Evolutionary conservation across 768 basidiomycete species (phyloP), one percentile per base, ranked within the genome.

Genomic region (Tricholoma furcatifolium): DNA sequence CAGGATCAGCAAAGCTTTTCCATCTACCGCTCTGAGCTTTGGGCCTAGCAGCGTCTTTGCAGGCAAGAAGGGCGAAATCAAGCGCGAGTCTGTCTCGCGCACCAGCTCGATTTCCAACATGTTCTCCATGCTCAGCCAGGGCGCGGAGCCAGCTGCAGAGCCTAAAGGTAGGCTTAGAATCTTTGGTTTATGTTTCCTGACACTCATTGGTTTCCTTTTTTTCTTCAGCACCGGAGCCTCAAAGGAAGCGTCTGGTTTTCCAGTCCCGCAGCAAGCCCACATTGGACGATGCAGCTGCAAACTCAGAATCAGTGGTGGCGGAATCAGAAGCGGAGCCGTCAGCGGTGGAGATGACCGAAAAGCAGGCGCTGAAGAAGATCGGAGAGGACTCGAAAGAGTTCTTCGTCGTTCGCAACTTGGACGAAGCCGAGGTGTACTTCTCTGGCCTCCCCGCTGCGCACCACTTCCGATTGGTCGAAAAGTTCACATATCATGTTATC

Each of bases 361-460:
- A 71, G 1, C 83, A 84, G 15, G 88, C 84, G 34, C 76, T 79
- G 69, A 82, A 82, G 67, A 90, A 87, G 77, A 87, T 96, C 60
- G 77, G 74, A 12, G 87, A 93, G 61, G 91, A 95, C 60, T 72
- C 75, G 51, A 92, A 91, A 70, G 93, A 98, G 74, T 89, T 93
- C 75, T 93, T 87, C 69, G 81, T 76, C 58, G 83, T 91, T 60
- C 87, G 91, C 59, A 88, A 86, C 63, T 67, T 97, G 51, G 85
- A 87, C 31, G 95, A 97, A 68, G 93, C 91, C 11, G 92, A 92
- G 60, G 80, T 80, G 21, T 95, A 94, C 75, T 93, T 96, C 72
- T 77, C 81, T 45, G 79, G 75, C 17, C 76, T 98, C 23, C 85
- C 92, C 6, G 68, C 77, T 21, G 77, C 77, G 53, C 79, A 87